Base-by-base conservation (phyloP, 2,329 filamentous ascomycete genomes). In the Sclerotinia minor region DNA sequence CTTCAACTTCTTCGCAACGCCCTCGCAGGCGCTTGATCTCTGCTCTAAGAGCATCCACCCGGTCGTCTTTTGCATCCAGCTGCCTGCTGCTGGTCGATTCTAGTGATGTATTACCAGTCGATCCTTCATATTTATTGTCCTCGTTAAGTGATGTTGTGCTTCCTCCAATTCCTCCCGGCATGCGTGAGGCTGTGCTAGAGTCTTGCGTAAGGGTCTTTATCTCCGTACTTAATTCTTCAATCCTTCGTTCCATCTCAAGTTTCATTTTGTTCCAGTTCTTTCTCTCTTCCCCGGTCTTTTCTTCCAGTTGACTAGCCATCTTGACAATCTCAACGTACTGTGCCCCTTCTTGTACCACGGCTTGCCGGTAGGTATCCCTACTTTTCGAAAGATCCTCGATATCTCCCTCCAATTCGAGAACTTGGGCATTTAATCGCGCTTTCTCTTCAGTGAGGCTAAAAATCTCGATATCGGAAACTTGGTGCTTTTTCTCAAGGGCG, bases 371-470 rank as follows among this genome's bases (percentile, higher is more conserved):
- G 57, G 81, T 79, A 53, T 85, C 83, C 54, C 83, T 76, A 68
- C 79, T 81, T 67, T 79, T 78, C 55, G 81, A 78, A 53, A 84
- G 73, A 13, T 84, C 81, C 67, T 83, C 80, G 2, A 84, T 76
- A 67, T 84, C 81, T 41, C 70, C 74, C 72, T 85, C 82, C n/a
- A 86, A 73, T 17, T 76, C 73, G 24, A 79, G 76, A 44, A 84
- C 77, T 71, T 84, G 81, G 26, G 79, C 76, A 66, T 81, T 78
- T 11, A 86, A 71, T 52, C 80, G 80, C 65, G 83, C 78, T 69
- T 82, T 84, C 72, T 83, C 83, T 69, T 83, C 80, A 2, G 80
- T 81, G 32, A 86, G 76, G 44, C 76, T 80, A 70, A 82, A 84
- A 70, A 86, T 81, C 72, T 85, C 83, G 21, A 79, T 77, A 64